Conservation (phyloP, 2,329 filamentous ascomycete genomes). For the Cladosporium austrohemisphaericum region DNA sequence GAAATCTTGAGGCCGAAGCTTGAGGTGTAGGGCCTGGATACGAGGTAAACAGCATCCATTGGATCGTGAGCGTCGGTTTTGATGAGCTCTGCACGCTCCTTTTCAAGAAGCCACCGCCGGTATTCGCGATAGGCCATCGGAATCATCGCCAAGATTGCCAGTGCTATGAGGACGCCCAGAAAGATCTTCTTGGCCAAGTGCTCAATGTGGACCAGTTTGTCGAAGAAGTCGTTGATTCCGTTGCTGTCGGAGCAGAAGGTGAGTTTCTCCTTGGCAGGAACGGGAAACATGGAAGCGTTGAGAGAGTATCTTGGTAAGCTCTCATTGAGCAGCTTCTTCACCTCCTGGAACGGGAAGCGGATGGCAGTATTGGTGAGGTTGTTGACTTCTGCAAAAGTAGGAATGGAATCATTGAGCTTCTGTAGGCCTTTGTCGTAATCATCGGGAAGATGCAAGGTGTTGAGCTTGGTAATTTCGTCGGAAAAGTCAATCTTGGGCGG, state of each 20-base stretch:
- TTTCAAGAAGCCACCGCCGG: conserved; percentile 69
- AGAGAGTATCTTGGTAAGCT: conserved; percentile 72
- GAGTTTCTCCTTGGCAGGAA: conserved; percentile 76
- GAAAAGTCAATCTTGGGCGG: conserved; percentile 62
- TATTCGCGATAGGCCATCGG: conserved; percentile 81
- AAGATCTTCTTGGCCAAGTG: conserved; percentile 68
- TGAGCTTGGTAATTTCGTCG: conserved; percentile 61
- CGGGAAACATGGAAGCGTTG: conserved; percentile 71
- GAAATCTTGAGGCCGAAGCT: conserved; percentile 67
- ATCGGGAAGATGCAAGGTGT: conserved; percentile 65
- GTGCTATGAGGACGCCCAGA: conserved; percentile 66
- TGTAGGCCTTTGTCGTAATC: conserved; percentile 66
- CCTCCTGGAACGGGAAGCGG: conserved; percentile 72
- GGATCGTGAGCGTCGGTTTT: conserved; percentile 66
- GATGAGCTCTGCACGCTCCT: conserved; percentile 65
- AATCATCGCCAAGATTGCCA: conserved; percentile 68
- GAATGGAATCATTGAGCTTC: conserved; percentile 73
- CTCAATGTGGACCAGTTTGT: conserved; percentile 63
- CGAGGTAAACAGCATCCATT: conserved; percentile 85
- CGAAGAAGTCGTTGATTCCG: conserved; percentile 79
- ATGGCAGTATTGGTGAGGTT: conserved; percentile 76
- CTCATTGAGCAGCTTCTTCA: conserved; percentile 69
- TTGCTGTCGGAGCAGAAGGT: conserved; percentile 86
- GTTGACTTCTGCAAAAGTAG: conserved; percentile 77
- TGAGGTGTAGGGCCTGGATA: conserved; percentile 74